Percentiles rank a stretch among this genome's conserved stretches.
Conservation (phyloP, 768 basidiomycete genomes). For the Lenzites betulinus region DNA sequence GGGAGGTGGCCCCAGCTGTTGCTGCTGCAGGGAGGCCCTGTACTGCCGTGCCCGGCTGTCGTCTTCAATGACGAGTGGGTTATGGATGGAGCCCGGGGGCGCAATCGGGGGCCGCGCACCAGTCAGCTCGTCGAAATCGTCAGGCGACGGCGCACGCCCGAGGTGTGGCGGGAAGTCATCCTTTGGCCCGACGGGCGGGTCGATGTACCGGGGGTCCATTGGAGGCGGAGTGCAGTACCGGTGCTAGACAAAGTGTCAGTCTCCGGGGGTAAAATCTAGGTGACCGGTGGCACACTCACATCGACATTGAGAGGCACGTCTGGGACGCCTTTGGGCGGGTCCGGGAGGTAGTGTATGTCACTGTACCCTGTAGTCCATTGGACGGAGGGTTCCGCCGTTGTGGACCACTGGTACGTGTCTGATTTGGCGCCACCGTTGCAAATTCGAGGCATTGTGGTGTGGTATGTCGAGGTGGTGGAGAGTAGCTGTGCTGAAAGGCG, state of each 20-base stretch:
- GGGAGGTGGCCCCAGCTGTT: not conserved
- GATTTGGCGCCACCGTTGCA: slow-evolving; percentile 1
- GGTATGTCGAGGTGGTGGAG: not conserved
- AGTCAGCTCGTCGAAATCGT: slow-evolving; percentile 3
- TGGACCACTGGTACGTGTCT: not conserved
- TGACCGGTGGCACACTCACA: not conserved
- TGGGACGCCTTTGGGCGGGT: not conserved
- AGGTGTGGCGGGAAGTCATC: slow-evolving; percentile 8
- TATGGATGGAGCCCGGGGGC: not conserved
- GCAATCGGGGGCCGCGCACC: not conserved
- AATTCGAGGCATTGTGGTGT: not conserved
- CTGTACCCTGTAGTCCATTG: not conserved
- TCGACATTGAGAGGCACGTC: slow-evolving; percentile 15
- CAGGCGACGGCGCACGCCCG: not conserved
- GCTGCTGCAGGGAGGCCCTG: not conserved
- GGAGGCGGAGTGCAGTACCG: slow-evolving; percentile 18
- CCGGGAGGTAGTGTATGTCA: not conserved
- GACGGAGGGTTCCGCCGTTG: not conserved
- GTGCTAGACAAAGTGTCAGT: not conserved
- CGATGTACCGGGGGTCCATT: slow-evolving; percentile 5
- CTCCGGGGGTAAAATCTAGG: not conserved
- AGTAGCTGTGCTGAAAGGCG: not conserved
- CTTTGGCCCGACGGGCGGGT: not conserved
- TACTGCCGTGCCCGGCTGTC: not conserved
- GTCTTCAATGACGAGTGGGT: slow-evolving; percentile 14